These are phyloP conservation scores for Borovskyia barvae DNA, from an alignment of 208 protist species.

Conservation along the genomic window DNA sequence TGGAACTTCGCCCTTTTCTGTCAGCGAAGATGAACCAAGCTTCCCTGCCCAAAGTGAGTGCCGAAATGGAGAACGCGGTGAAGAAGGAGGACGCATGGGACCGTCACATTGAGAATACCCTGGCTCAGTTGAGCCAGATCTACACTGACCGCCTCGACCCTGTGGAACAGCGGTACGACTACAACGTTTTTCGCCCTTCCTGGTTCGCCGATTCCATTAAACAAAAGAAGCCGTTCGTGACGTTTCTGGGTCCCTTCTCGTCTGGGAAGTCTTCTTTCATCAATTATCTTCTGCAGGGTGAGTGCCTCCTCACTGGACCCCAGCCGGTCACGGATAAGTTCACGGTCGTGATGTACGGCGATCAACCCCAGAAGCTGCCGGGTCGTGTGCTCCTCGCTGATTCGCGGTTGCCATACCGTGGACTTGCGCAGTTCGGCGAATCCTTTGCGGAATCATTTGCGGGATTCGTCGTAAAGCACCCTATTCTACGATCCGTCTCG, in stretches of 20 bases:
- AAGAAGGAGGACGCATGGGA: constrained; percentile 56
- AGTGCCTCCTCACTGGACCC: constrained; percentile 88
- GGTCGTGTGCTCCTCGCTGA: constrained; percentile 88
- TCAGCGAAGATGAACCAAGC: no score
- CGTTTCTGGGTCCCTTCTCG: constrained; percentile 89
- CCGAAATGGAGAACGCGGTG: background rate
- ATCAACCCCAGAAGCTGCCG: constrained; percentile 72
- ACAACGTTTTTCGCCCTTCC: constrained; percentile 53
- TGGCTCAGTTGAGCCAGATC: constrained; percentile 46
- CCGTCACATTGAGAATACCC: constrained; percentile 52
- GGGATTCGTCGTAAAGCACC: constrained; percentile 66
- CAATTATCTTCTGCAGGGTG: constrained; percentile 86
- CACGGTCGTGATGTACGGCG: constrained; percentile 92
- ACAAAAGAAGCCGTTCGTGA: constrained; percentile 78
- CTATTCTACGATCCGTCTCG: constrained; percentile 91
- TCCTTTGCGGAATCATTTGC: constrained; percentile 87
- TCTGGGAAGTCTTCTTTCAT: constrained; percentile 95
- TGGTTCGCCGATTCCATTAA: constrained; percentile 76
- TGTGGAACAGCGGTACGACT: constrained; percentile 68
- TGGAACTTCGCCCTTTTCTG: no score
- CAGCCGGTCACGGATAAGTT: constrained; percentile 96
- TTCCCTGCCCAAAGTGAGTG: no score
- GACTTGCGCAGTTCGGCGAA: constrained; percentile 86
- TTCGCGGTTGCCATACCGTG: constrained; percentile 86
- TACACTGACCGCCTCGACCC: constrained; percentile 62